These are phyloP conservation scores for Xylaria sp. DNA, from an alignment of 2,329 filamentous ascomycete species.

Conservation along the genomic window DNA sequence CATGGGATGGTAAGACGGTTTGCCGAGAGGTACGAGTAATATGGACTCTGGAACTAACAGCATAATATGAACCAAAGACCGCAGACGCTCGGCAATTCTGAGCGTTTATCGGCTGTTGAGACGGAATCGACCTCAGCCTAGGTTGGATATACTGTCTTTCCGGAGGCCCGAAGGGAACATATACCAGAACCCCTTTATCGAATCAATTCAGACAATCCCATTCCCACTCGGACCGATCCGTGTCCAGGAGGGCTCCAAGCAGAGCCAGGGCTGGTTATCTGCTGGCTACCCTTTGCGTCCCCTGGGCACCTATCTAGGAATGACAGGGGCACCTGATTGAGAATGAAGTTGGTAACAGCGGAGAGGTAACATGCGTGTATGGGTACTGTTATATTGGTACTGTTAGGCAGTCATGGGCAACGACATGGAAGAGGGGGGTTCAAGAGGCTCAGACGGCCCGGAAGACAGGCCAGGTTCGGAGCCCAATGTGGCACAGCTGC, in stretches of 20 bases:
- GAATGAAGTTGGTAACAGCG: background rate
- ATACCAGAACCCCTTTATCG: background rate
- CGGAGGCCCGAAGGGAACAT: background rate
- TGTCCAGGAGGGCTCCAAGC: background rate
- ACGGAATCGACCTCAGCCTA: background rate
- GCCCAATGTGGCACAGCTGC: constrained; percentile 12
- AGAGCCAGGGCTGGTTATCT: background rate
- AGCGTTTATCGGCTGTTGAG: background rate
- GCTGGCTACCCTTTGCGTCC: constrained; percentile 3
- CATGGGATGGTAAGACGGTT: background rate
- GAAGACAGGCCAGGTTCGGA: constrained; percentile 6
- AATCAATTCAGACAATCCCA: constrained; percentile 1
- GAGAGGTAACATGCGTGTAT: constrained; percentile 1
- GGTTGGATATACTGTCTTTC: background rate
- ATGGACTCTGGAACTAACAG: too few species aligned
- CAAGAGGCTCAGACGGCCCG: constrained; percentile 10
- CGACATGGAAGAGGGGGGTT: constrained; percentile 2
- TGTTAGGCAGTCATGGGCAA: constrained; percentile 10
- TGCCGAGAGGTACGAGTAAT: background rate
- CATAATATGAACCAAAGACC: background rate
- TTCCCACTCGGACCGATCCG: constrained; percentile 9
- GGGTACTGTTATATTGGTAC: background rate
- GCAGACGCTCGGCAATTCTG: background rate
- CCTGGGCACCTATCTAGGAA: background rate
- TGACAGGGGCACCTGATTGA: background rate